A percentile compares a stretch with the other conserved stretches of the same genome.
phyloP scores from a whole-genome alignment of 1,284 basidiomycete species.

The Ceratobasidium sp. region DNA sequence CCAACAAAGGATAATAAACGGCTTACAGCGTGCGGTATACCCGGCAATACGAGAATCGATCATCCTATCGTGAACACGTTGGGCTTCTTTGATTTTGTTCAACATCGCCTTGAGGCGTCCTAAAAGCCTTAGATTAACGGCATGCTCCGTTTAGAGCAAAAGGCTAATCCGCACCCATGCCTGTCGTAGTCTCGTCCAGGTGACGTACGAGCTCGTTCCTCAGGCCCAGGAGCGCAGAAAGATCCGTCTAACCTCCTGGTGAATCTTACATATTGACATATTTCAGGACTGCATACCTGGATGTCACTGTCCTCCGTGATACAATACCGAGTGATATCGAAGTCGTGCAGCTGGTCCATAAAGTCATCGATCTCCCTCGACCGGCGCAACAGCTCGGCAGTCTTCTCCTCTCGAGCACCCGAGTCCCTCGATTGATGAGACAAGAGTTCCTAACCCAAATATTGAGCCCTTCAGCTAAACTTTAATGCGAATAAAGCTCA shows the following conservation, averaged over 20 bases:
- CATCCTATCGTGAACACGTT: slow-evolving; percentile 40
- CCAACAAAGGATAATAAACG: not conserved
- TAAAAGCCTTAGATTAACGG: not conserved
- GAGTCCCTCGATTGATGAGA: slow-evolving; percentile 29
- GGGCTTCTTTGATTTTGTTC: slow-evolving; percentile 39
- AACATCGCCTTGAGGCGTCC: slow-evolving; percentile 41
- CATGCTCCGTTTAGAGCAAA: not conserved
- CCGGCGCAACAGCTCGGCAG: slow-evolving; percentile 35
- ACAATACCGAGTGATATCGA: slow-evolving; percentile 39
- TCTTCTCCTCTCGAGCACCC: slow-evolving; percentile 35
- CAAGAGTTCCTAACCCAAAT: slow-evolving; percentile 21
- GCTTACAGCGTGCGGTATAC: slow-evolving; percentile 32
- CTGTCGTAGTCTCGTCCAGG: slow-evolving; percentile 40
- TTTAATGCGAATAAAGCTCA: slow-evolving; percentile 1
- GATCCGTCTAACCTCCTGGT: slow-evolving; percentile 18
- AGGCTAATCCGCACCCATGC: slow-evolving; percentile 22
- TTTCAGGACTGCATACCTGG: slow-evolving; percentile 9
- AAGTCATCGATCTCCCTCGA: slow-evolving; percentile 39
- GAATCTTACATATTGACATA: not conserved
- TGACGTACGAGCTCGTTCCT: slow-evolving; percentile 38
- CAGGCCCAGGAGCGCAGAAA: slow-evolving; percentile 24
- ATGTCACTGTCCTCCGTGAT: slow-evolving; percentile 37
- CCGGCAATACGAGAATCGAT: slow-evolving; percentile 40
- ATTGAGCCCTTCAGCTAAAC: not conserved
- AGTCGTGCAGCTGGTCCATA: slow-evolving; percentile 39